phyloP scores from a whole-genome alignment of 2,329 filamentous ascomycete genomes.

The Reticulascus tulasneorum region DNA sequence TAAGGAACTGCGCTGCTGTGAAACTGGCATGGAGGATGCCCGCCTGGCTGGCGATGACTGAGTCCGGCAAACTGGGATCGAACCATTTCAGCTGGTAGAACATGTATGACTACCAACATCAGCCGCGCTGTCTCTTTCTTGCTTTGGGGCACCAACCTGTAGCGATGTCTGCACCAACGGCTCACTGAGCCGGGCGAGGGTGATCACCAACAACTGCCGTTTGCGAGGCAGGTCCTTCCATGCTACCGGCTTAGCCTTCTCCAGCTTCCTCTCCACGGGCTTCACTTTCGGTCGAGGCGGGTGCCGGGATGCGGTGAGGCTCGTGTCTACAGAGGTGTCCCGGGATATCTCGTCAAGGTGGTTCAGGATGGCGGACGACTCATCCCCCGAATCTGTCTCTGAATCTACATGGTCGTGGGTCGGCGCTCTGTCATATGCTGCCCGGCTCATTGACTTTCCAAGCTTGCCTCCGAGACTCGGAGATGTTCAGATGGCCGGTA shows the following conservation, averaged over 20 bases:
- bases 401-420: background rate
- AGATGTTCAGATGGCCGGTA: too few species aligned
- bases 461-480: too few species aligned
- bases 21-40: constrained; percentile 77
- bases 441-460: background rate
- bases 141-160: constrained; percentile 26
- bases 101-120: constrained; percentile 79
- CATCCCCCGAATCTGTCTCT: background rate
- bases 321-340: background rate
- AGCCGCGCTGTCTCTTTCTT: background rate
- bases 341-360: background rate
- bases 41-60: constrained; percentile 71
- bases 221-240: constrained; percentile 75
- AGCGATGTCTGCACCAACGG: constrained; percentile 76
- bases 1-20: constrained; percentile 76
- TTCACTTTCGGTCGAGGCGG: constrained; percentile 2
- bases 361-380: background rate
- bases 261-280: too few species aligned
- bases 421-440: background rate
- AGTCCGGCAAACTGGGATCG: constrained; percentile 45
- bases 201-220: constrained; percentile 72
- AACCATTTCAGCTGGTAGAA: constrained; percentile 88
- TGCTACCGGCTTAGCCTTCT: constrained; percentile 45
- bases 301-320: background rate
- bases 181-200: constrained; percentile 74